Evolutionary conservation across 1,284 basidiomycete species (phyloP), one percentile per base, ranked within the genome.

Genomic region (Ganoderma multipileum): DNA sequence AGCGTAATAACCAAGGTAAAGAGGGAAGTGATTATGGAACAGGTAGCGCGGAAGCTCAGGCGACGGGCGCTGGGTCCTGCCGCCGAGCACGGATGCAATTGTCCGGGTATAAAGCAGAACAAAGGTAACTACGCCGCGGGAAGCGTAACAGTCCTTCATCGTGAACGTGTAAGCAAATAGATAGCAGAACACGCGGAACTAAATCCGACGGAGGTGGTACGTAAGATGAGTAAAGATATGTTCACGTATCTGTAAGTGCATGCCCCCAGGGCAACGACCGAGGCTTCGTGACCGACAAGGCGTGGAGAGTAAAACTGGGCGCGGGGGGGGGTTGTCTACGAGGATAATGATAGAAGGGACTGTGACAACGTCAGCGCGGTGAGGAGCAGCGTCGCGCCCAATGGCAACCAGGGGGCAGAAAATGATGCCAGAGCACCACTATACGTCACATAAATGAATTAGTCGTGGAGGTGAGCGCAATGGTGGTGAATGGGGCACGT

Each of bases 21-120:
- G n/a, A 16, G 36, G 23, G 23, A 33, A 8, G 8, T 0, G 38
- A 41, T 28, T 55, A 7, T n/a, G 23, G 16, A 12, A 42, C 8
- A 26, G 14, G 23, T 63, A 52, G 59, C 58, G 50, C 38, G 2
- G 54, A 39, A 14, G 30, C 12, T 12, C 18, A 36, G 47, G 42
- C n/a, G 36, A 63, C 8, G 18, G 38, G 30, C 41, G 47, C 63
- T 64, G 42, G 61, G 44, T 41, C 20, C 57, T 16, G 61, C 12
- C 20, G 57, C 68, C 63, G 58, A 52, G 67, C 64, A 23, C 38
- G 63, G 57, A 38, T 47, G 68, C 57, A 64, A 63, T 54, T 64
- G 64, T 64, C 66, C 68, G 71, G 71, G 71, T 72, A 72, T 72
- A 68, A 62, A 58, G 52, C 26, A 66, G 57, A 60, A 63, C 16